These are phyloP conservation scores for Phlyctochytrium planicorne DNA, from an alignment of 192 early-diverging fungal species.

Conservation along the genomic window DNA sequence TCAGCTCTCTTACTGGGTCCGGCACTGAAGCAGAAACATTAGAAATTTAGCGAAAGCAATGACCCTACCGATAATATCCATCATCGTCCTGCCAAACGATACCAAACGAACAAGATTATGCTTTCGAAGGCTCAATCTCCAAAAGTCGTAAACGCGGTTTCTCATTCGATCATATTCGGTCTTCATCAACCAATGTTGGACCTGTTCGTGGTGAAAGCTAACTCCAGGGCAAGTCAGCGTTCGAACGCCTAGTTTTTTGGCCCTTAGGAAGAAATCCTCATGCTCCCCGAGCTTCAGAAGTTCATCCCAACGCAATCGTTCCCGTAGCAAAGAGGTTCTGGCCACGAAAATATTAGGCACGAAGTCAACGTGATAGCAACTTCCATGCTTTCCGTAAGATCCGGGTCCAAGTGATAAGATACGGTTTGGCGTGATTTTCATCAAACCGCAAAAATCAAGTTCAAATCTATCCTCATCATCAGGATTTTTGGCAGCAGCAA, in stretches of 20 bases:
- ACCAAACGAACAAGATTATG: slow-evolving; percentile 17
- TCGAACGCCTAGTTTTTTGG: slow-evolving; percentile 25
- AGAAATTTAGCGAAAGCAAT: slow-evolving; percentile 7
- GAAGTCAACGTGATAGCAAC: slow-evolving; percentile 34
- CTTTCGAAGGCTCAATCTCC: slow-evolving; percentile 28
- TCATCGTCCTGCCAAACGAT: slow-evolving; percentile 28
- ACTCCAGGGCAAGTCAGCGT: slow-evolving; percentile 36
- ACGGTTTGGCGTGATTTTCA: slow-evolving; percentile 9
- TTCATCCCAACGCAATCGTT: slow-evolving; percentile 30
- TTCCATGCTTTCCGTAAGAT: slow-evolving; percentile 17
- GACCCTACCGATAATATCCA: slow-evolving; percentile 30
- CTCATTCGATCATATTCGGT: slow-evolving; percentile 35
- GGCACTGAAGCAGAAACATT: slow-evolving; percentile 21
- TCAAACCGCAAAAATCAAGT: slow-evolving; percentile 32
- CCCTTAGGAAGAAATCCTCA: slow-evolving; percentile 39
- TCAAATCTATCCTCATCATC: slow-evolving; percentile 32
- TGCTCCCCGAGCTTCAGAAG: slow-evolving; percentile 37
- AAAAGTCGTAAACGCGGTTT: slow-evolving; percentile 30
- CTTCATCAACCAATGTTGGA: slow-evolving; percentile 29
- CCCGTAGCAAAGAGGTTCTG: slow-evolving; percentile 24
- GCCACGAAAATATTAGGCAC: slow-evolving; percentile 39
- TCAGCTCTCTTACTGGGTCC: neutral
- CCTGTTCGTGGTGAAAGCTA: slow-evolving; percentile 33
- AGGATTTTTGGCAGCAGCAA: slow-evolving; percentile 36
- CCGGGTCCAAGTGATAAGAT: slow-evolving; percentile 20